Evolutionary conservation across 139 green algal genomes (phyloP), one percentile per base, ranked within the genome.

Genomic region (Chlorella sorokiniana): DNA sequence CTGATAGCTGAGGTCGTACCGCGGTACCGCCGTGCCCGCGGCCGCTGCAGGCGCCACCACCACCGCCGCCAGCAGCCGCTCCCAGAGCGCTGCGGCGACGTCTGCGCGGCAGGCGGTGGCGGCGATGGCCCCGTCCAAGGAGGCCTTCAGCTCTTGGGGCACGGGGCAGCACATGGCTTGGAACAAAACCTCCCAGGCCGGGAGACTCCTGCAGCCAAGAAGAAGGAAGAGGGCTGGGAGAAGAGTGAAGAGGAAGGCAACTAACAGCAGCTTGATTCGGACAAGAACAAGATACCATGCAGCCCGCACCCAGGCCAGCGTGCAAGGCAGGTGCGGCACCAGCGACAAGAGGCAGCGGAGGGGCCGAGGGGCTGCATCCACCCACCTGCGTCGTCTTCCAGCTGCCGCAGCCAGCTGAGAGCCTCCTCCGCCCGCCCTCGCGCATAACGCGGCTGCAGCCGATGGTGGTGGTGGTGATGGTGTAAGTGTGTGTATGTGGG

Each of bases 121-220:
- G 5, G 86, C 86, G 31, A 96, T 87, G 8, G 86, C 87, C 27
- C 81, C 81, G 63, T 93, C 85, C 68, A 93, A 78, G 1, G 83
- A 76, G 1, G 90, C 90, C 68, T 91, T 91, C 27, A 91, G 51
- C 23, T 76, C 65, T 79, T 91, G 88, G 14, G 87, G 88, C 33
- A 96, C 93, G 5, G 91, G 92, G 71, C 93, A 91, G 82, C 92
- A 95, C 90, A 95, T 95, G 42, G 94, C 88, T 84, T 95, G 90
- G 78, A 96, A 93, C 2, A 96, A 79, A 0, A 93, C 85, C 81
- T 96, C 92, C 78, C 92, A 92, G 0, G 93, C 81, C 10, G 91
- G 91, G 84, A 69, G 29, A 89, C 81, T 3, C 84, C 74, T 75
- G 40, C 68, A 27, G 31, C 8, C 27, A 16, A n/a, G 25, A 31